Percentiles rank a stretch among this genome's conserved stretches.
phyloP scores from a whole-genome alignment of 768 basidiomycete species.

The Suillus subluteus region DNA sequence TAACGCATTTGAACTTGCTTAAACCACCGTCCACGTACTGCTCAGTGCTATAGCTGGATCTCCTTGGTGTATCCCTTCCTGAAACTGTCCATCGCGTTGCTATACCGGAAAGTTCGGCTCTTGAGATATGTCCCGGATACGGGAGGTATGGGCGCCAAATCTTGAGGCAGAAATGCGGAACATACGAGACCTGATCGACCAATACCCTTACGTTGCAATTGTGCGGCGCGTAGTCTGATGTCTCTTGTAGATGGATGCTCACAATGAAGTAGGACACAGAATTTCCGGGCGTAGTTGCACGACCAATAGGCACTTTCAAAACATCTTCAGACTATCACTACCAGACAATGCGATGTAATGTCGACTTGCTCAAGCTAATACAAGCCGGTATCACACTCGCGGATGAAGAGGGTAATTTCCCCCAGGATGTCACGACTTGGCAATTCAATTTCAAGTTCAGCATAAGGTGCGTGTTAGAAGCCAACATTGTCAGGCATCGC shows the following conservation, averaged over 20 bases:
- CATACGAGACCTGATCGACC: slow-evolving; percentile 85
- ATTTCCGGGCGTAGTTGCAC: slow-evolving; percentile 97
- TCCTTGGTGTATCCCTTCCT: neutral
- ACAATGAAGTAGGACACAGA: slow-evolving; percentile 81
- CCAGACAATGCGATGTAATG: slow-evolving; percentile 99
- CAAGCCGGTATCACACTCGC: slow-evolving; percentile 95
- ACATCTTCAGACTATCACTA: slow-evolving; percentile 99
- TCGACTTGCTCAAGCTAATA: slow-evolving; percentile 96
- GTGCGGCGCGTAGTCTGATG: slow-evolving; percentile 45
- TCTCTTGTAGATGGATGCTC: slow-evolving; percentile 24
- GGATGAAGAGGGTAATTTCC: slow-evolving; percentile 91
- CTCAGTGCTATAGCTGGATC: neutral
- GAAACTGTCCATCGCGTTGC: neutral
- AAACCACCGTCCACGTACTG: neutral
- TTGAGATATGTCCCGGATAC: slow-evolving; percentile 72
- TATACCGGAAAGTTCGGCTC: neutral
- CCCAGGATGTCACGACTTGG: slow-evolving; percentile 93
- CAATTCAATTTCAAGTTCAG: slow-evolving; percentile 99
- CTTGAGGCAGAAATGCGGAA: slow-evolving; percentile 91
- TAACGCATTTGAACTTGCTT: neutral
- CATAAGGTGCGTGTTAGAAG: slow-evolving; percentile 57
- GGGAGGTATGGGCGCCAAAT: slow-evolving; percentile 94
- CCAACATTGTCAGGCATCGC: neutral
- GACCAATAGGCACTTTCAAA: slow-evolving; percentile 95
- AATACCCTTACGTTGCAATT: slow-evolving; percentile 95